Conservation (phyloP, 345 rosid genomes). For the Moricandia moricandioides region DNA sequence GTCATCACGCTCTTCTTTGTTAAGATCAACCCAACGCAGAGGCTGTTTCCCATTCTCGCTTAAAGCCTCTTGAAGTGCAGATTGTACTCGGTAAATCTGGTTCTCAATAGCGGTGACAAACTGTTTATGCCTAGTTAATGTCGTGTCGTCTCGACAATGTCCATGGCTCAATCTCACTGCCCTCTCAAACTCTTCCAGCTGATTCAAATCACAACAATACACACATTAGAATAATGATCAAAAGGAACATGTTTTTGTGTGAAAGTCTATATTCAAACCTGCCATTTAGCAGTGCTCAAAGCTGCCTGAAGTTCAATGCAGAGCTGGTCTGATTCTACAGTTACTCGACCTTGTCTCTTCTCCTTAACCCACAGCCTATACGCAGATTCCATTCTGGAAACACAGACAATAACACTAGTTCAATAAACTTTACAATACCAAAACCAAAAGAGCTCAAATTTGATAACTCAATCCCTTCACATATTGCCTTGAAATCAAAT, state of each 20-base stretch:
- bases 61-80: slow-evolving; percentile 31
- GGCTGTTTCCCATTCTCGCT: slow-evolving; percentile 62
- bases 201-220: slow-evolving; percentile 24
- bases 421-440: not conserved
- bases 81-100: slow-evolving; percentile 68
- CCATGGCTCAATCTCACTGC: slow-evolving; percentile 66
- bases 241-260: not conserved
- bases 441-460: not conserved
- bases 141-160: slow-evolving; percentile 42
- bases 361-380: slow-evolving; percentile 68
- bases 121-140: slow-evolving; percentile 64
- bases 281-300: slow-evolving; percentile 91
- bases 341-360: slow-evolving; percentile 42
- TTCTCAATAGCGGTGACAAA: slow-evolving; percentile 68
- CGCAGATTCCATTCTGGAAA: slow-evolving; percentile 80
- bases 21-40: slow-evolving; percentile 66
- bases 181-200: slow-evolving; percentile 87
- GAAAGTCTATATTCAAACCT: slow-evolving; percentile 42
- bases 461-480: slow-evolving; percentile 5
- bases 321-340: slow-evolving; percentile 48
- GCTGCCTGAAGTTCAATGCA: slow-evolving; percentile 74
- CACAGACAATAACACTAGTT: not conserved
- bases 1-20: slow-evolving; percentile 82
- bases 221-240: not conserved
- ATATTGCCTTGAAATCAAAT: not conserved